Conservation (phyloP, 176 grass and related monocot species). For the Carex cristatella region DNA sequence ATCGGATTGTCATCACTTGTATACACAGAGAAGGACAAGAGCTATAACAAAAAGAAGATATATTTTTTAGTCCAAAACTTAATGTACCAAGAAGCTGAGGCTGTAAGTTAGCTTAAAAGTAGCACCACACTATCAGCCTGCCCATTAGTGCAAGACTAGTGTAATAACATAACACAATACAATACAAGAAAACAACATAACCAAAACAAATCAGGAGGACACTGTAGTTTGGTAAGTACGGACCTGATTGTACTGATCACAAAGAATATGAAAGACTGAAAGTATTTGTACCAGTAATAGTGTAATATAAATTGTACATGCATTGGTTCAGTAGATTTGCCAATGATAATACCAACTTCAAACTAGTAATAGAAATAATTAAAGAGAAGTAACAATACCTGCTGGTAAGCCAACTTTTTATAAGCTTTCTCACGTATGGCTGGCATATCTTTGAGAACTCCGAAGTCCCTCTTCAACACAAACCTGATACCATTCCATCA, state of each 20-base stretch:
- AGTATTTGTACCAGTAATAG: neutral
- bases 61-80: too few relatives aligned
- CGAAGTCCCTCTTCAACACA: constrained; percentile 58
- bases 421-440: constrained; percentile 56
- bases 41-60: neutral
- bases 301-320: neutral
- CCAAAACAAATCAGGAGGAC: neutral
- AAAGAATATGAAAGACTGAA: neutral
- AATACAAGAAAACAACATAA: neutral
- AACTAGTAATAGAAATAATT: neutral
- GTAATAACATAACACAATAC: neutral
- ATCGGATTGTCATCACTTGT: neutral
- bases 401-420: constrained; percentile 48
- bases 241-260: neutral
- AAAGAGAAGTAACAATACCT: constrained; percentile 35
- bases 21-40: neutral
- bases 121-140: neutral
- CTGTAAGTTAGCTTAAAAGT: neutral
- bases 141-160: neutral
- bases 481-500: constrained; percentile 26
- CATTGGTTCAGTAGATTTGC: neutral
- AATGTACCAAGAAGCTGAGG: neutral
- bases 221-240: neutral
- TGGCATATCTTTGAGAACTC: constrained; percentile 70
- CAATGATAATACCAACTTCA: neutral